Conservation (phyloP, 257 asterid species). For the Forsythia suspensa region DNA sequence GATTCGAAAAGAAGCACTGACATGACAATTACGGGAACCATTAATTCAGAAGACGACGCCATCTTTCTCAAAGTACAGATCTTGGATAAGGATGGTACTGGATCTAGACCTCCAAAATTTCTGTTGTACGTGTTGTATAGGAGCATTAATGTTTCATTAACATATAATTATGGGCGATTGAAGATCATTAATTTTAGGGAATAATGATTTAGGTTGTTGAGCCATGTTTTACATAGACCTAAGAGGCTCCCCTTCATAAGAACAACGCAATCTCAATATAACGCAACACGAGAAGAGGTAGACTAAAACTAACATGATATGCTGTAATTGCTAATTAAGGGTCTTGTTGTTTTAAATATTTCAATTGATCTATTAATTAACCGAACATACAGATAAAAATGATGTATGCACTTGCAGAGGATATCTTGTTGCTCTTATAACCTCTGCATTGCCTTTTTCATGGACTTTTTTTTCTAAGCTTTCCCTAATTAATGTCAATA, state of each 20-base stretch:
- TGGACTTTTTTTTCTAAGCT: background rate
- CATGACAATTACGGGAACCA: constrained; percentile 69
- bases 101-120: background rate
- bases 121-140: background rate
- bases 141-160: background rate
- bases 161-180: background rate
- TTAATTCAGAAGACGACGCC: constrained; percentile 62
- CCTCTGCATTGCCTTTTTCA: background rate
- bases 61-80: constrained; percentile 73
- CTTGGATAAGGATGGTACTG: constrained; percentile 58
- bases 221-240: background rate
- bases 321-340: background rate
- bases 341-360: too few relatives aligned
- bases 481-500: background rate
- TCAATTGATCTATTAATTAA: too few relatives aligned
- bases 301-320: background rate
- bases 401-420: too few relatives aligned
- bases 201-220: background rate
- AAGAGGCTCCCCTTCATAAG: background rate
- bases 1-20: constrained; percentile 32
- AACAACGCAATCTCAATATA: too few relatives aligned
- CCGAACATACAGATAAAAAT: too few relatives aligned
- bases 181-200: background rate
- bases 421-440: too few relatives aligned
- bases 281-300: too few relatives aligned